A percentile compares a stretch with the other conserved stretches of the same genome.
Evolutionary conservation across 1,139 yeast genomes (phyloP).

Genomic region (Meyerozyma athensensis): DNA sequence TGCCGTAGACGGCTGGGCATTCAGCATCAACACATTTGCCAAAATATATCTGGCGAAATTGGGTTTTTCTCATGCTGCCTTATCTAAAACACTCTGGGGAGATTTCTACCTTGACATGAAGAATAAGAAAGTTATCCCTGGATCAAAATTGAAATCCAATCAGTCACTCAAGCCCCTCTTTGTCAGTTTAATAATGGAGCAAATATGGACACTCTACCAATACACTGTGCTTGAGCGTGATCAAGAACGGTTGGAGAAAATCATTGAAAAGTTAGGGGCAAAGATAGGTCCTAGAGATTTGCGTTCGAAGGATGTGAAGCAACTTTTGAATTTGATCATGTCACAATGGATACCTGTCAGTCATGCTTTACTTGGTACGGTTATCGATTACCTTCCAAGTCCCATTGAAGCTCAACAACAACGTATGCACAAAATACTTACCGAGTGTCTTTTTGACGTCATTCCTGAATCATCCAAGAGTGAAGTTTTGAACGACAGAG

Average conservation of each 20-base stretch:
- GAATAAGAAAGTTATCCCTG: constrained; percentile 71
- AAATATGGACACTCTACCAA: constrained; percentile 88
- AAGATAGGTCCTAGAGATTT: constrained; percentile 73
- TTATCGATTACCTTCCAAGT: constrained; percentile 80
- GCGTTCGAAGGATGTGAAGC: constrained; percentile 70
- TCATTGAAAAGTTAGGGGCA: constrained; percentile 64
- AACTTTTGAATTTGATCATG: constrained; percentile 63
- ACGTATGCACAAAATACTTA: constrained; percentile 65
- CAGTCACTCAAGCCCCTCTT: constrained; percentile 69
- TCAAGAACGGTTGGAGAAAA: constrained; percentile 68
- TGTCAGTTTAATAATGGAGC: constrained; percentile 82
- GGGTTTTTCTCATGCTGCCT: constrained; percentile 75
- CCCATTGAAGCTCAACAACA: constrained; percentile 71
- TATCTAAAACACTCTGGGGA: constrained; percentile 94
- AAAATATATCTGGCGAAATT: constrained; percentile 79
- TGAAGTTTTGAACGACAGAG: constrained; percentile 38
- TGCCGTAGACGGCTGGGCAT: constrained; percentile 98
- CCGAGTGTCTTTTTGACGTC: constrained; percentile 30
- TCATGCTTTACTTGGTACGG: constrained; percentile 76
- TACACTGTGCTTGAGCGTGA: constrained; percentile 62
- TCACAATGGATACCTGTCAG: constrained; percentile 95
- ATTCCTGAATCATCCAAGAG: constrained; percentile 40
- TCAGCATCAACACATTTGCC: constrained; percentile 83
- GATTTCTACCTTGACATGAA: constrained; percentile 87
- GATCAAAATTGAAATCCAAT: constrained; percentile 48